Percentiles rank a stretch among this genome's conserved stretches.
phyloP scores from a whole-genome alignment of 2,329 filamentous ascomycete genomes.

The Fusarium longipes region DNA sequence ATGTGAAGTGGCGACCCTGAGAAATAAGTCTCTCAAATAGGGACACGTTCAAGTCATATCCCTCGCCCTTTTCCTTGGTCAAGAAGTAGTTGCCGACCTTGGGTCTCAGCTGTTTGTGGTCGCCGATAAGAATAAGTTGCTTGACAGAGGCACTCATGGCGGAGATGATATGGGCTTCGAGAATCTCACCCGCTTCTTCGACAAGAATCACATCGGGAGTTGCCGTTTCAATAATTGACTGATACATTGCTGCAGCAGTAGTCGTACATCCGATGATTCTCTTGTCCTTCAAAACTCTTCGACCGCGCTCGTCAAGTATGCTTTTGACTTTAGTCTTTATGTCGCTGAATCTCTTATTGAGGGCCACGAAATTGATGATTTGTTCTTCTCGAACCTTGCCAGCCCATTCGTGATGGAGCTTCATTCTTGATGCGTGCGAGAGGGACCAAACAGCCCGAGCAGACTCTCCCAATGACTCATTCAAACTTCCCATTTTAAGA shows the following conservation, averaged over 20 bases:
- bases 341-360: conserved; percentile 56
- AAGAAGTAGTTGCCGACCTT: conserved; percentile 72
- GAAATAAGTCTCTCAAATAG: conserved; percentile 75
- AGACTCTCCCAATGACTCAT: conserved; percentile 35
- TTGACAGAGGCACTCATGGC: conserved; percentile 66
- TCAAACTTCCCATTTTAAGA: background rate
- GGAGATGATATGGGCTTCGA: conserved; percentile 72
- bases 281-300: conserved; percentile 61
- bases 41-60: conserved; percentile 74
- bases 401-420: conserved; percentile 57
- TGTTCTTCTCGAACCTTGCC: conserved; percentile 62
- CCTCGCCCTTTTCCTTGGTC: conserved; percentile 71
- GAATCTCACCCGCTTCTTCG: conserved; percentile 79
- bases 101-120: conserved; percentile 78
- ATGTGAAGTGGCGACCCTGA: conserved; percentile 63
- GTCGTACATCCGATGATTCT: conserved; percentile 78
- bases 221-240: conserved; percentile 63
- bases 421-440: conserved; percentile 49
- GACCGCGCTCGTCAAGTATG: conserved; percentile 57
- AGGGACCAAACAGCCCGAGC: conserved; percentile 65
- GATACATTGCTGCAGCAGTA: conserved; percentile 73
- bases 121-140: conserved; percentile 77
- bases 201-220: conserved; percentile 71
- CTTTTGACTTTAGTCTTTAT: conserved; percentile 55
- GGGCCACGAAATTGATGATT: conserved; percentile 53